phyloP scores from a whole-genome alignment of 1,284 basidiomycete genomes.

The Meripilus lineatus region DNA sequence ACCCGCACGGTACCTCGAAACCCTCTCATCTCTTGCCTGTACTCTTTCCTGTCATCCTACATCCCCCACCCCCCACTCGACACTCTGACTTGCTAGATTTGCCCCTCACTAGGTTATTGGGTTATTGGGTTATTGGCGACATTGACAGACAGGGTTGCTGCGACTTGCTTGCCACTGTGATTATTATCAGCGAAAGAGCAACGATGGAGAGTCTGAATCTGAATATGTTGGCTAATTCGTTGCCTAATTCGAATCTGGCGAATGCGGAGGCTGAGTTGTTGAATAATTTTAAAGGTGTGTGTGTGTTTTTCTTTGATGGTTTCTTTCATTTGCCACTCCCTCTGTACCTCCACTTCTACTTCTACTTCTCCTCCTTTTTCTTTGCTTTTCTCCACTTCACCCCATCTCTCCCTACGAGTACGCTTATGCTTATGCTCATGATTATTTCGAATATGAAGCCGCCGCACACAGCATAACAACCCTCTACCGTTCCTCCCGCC shows the following conservation, averaged over 20 bases:
- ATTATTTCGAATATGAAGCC: slow-evolving; percentile 34
- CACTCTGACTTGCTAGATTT: too few species aligned
- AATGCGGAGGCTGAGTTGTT: slow-evolving; percentile 73
- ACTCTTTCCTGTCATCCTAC: too few species aligned
- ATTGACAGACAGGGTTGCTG: too few species aligned
- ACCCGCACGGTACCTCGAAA: too few species aligned
- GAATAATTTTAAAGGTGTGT: slow-evolving; percentile 74
- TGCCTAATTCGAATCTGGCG: slow-evolving; percentile 52
- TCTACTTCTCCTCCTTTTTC: background rate
- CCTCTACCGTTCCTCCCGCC: slow-evolving; percentile 68
- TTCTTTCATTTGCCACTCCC: too few species aligned
- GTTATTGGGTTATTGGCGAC: too few species aligned
- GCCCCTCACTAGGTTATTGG: too few species aligned
- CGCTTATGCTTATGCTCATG: background rate
- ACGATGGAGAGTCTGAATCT: slow-evolving; percentile 67
- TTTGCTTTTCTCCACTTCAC: background rate
- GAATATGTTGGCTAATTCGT: slow-evolving; percentile 67
- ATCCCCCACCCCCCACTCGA: too few species aligned
- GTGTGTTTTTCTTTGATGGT: slow-evolving; percentile 1
- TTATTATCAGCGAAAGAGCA: too few species aligned
- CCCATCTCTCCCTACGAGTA: background rate
- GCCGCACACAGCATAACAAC: slow-evolving; percentile 80
- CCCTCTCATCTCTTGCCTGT: too few species aligned
- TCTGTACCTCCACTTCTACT: too few species aligned
- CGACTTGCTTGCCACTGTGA: too few species aligned